phyloP scores from a whole-genome alignment of 257 asterid genomes.

The Solanum gandarillasii region DNA sequence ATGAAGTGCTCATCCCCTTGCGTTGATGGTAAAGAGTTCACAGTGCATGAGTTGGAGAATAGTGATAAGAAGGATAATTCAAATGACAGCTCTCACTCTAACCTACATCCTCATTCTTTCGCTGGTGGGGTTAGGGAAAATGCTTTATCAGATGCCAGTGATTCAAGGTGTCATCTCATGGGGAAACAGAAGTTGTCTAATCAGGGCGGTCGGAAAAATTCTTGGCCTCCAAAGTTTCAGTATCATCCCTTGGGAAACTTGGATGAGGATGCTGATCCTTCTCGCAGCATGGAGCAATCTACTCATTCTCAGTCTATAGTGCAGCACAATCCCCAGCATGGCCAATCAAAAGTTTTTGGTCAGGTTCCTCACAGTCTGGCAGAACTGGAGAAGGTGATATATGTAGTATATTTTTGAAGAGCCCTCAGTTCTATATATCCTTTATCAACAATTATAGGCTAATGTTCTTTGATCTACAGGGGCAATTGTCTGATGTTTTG shows the following conservation, averaged over 20 bases:
- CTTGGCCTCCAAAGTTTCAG: constrained; percentile 68
- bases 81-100: constrained; percentile 52
- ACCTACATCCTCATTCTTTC: constrained; percentile 36
- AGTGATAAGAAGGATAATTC: constrained; percentile 45
- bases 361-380: constrained; percentile 30
- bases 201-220: constrained; percentile 34
- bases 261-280: constrained; percentile 46
- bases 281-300: constrained; percentile 38
- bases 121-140: constrained; percentile 43
- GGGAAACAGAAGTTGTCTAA: constrained; percentile 47
- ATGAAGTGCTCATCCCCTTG: constrained; percentile 14
- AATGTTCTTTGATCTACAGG: constrained; percentile 32
- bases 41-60: constrained; percentile 32
- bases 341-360: constrained; percentile 39
- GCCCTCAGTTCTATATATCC: neutral
- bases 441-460: neutral
- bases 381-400: constrained; percentile 37
- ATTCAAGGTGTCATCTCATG: constrained; percentile 34
- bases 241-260: constrained; percentile 85
- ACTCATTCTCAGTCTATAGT: constrained; percentile 22
- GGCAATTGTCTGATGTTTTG: constrained; percentile 36
- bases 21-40: constrained; percentile 25
- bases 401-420: neutral
- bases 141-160: constrained; percentile 40
- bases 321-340: constrained; percentile 35